A percentile compares a stretch with the other conserved stretches of the same genome.
These are phyloP conservation scores for Zasmidium citrigriseum DNA, from an alignment of 2,329 filamentous ascomycete species.

Conservation along the genomic window DNA sequence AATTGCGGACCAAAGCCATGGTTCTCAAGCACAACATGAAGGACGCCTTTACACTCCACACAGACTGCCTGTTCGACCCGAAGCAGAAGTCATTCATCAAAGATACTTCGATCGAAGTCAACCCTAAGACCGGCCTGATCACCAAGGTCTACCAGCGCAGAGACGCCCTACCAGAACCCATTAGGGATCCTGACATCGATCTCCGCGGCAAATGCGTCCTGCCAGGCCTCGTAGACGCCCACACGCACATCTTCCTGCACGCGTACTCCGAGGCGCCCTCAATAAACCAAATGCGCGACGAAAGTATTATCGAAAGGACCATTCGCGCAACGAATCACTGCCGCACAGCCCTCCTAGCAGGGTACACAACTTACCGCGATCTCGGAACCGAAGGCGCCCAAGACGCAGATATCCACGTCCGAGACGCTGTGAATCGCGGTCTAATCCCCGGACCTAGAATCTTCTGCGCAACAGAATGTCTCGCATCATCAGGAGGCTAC, in stretches of 20 bases:
- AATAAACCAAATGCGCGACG: conserved; percentile 57
- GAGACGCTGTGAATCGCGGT: conserved; percentile 57
- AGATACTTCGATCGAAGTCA: conserved; percentile 47
- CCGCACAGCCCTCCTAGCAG: conserved; percentile 55
- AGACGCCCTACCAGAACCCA: conserved; percentile 22
- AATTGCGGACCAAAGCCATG: conserved; percentile 8
- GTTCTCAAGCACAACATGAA: conserved; percentile 13
- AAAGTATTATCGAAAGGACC: conserved; percentile 58
- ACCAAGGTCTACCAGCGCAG: conserved; percentile 32
- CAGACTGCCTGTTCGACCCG: conserved; percentile 51
- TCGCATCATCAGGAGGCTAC: conserved; percentile 54
- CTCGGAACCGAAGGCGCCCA: conserved; percentile 56
- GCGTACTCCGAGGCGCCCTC: conserved; percentile 41
- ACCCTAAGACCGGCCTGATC: conserved; percentile 45
- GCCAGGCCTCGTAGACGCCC: conserved; percentile 57
- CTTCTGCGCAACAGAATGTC: conserved; percentile 56
- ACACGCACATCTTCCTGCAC: conserved; percentile 60
- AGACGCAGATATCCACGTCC: conserved; percentile 53
- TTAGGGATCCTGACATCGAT: conserved; percentile 49
- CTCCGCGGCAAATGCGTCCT: conserved; percentile 56
- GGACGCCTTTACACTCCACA: conserved; percentile 42
- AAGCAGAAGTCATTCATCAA: conserved; percentile 43
- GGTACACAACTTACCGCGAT: conserved; percentile 62
- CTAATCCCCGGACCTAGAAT: conserved; percentile 57
- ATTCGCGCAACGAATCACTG: conserved; percentile 58